These are phyloP conservation scores for Amylostereum chailletii DNA, from an alignment of 1,284 basidiomycete species.

Conservation along the genomic window DNA sequence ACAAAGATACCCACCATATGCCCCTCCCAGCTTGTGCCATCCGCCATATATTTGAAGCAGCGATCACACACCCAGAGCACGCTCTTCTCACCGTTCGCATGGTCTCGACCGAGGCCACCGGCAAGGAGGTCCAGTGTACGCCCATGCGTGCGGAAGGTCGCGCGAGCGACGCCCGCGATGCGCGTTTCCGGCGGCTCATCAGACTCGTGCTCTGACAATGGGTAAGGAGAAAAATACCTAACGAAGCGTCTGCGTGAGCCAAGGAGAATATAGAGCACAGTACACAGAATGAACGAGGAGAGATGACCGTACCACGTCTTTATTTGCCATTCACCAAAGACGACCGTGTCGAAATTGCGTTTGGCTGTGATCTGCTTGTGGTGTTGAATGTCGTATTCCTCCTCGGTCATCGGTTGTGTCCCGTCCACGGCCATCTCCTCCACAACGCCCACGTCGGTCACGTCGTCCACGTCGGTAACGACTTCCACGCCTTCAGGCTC, in stretches of 20 bases:
- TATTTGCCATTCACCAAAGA: constrained; percentile 70
- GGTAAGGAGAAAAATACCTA: constrained; percentile 89
- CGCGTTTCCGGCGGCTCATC: constrained; percentile 34
- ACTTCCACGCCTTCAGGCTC: too few relatives aligned
- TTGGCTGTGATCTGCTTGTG: constrained; percentile 60
- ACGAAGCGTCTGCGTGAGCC: background rate
- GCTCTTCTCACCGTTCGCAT: constrained; percentile 37
- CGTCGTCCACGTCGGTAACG: too few relatives aligned
- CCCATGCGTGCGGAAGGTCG: constrained; percentile 46
- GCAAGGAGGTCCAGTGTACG: constrained; percentile 66
- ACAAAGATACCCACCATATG: constrained; percentile 52
- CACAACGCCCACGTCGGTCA: too few relatives aligned
- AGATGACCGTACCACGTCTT: constrained; percentile 58
- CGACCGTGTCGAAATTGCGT: constrained; percentile 71
- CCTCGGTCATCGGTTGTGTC: constrained; percentile 37
- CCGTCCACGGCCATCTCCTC: too few relatives aligned
- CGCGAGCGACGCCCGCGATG: constrained; percentile 38
- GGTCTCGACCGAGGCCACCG: constrained; percentile 49
- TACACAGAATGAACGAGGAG: constrained; percentile 2
- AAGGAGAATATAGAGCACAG: background rate
- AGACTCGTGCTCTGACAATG: constrained; percentile 54
- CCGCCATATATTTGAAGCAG: constrained; percentile 96
- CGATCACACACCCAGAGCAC: constrained; percentile 80
- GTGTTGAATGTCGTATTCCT: constrained; percentile 58
- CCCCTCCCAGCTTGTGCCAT: constrained; percentile 60